A percentile compares a stretch with the other conserved stretches of the same genome.
Conservation (phyloP, 305 asterid species). For the Coffea humblotiana region DNA sequence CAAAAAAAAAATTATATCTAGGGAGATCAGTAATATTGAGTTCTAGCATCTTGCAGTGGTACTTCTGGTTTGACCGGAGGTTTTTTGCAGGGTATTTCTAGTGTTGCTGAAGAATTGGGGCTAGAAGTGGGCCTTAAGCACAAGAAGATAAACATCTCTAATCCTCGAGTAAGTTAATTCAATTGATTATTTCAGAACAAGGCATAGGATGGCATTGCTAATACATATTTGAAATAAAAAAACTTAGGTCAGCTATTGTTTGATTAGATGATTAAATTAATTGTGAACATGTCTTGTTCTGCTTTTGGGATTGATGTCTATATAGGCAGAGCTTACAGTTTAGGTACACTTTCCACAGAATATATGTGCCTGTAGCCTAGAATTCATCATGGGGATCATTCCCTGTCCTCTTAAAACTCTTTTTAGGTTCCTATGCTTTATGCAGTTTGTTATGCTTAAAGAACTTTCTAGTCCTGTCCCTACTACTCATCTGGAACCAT, state of each 20-base stretch:
- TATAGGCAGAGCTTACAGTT: neutral
- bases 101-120: slow-evolving; percentile 72
- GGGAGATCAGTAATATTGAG: neutral
- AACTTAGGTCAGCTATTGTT: neutral
- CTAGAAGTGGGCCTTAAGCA: slow-evolving; percentile 82
- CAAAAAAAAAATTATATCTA: neutral
- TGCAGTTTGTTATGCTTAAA: neutral
- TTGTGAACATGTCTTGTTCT: neutral
- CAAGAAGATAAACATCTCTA: slow-evolving; percentile 95
- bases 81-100: slow-evolving; percentile 73
- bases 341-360: neutral
- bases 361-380: neutral
- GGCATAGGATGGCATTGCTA: neutral
- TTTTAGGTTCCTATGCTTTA: neutral
- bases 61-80: slow-evolving; percentile 29
- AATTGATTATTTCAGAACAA: neutral
- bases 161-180: slow-evolving; percentile 73
- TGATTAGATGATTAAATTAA: slow-evolving; percentile 1
- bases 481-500: neutral
- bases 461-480: neutral
- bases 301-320: neutral
- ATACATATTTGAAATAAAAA: neutral
- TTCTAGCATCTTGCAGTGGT: slow-evolving; percentile 10
- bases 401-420: neutral
- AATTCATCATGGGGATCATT: neutral